Evolutionary conservation across 768 basidiomycete genomes (phyloP), one percentile per base, ranked within the genome.

Genomic region (Lentinula sp.): DNA sequence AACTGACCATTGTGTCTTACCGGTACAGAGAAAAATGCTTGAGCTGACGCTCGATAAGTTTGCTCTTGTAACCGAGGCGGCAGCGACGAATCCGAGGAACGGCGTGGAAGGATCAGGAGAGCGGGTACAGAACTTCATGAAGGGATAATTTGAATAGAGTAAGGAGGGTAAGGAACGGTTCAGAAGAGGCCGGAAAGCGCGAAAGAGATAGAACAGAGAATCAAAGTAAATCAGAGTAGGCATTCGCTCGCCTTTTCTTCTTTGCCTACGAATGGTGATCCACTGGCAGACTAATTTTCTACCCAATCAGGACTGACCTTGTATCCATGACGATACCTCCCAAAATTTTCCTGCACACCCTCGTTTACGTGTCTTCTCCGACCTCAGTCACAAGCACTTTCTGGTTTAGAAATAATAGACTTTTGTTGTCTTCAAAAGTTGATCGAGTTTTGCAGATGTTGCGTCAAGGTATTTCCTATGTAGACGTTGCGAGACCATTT

Each of bases 181-280:
- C 33, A 59, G 36, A 6, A 20, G 46, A 4, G 48, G 41, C 41
- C 45, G 15, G 6, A 42, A 36, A 33, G 39, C 18, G 32, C 28
- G n/a, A 59, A 43, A 59, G 35, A 41, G 56, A 53, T 57, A 41
- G 59, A 15, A 20, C 54, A 48, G 55, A 10, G 9, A 43, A 32
- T 33, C 32, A 41, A 46, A 33, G 81, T 45, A 98, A 76, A 75
- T 98, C 97, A 95, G 79, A 59, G 95, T 84, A 76, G 98, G 97
- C 97, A 99, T 99, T 57, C 97, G 81, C 78, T 98, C 94, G 13
- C 95, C 93, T 87, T 86, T 76, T 97, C 96, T 73, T 98, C 96
- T 76, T 90, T 93, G 6, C 97, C 97, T 20, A 85, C 77, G 69
- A 91, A 91, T 2, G 80, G 62, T 61, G 81, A 66, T 41, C 94